These are phyloP conservation scores for Microsporum audouinii DNA, from an alignment of 2,329 filamentous ascomycete genomes.

Conservation along the genomic window DNA sequence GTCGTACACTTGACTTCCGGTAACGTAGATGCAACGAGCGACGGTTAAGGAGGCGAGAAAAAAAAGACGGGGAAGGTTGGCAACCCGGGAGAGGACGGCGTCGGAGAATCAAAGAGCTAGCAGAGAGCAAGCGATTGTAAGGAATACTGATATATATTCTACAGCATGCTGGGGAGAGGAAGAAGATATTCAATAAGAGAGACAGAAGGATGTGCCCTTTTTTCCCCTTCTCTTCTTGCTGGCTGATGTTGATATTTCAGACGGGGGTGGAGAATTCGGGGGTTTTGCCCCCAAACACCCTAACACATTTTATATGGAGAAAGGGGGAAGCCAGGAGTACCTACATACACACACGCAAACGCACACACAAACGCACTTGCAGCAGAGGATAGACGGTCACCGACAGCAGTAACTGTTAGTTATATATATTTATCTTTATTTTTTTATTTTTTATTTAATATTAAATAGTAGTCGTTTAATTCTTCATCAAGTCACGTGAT, in stretches of 20 bases:
- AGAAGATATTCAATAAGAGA: background rate
- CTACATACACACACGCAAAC: background rate
- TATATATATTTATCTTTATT: too few relatives aligned
- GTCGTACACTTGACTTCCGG: background rate
- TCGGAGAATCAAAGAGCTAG: background rate
- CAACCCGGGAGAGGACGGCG: background rate
- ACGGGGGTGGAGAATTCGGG: slow-evolving; percentile 1
- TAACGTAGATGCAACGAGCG: background rate
- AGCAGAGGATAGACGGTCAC: too few relatives aligned
- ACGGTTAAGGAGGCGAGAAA: background rate
- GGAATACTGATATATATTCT: background rate
- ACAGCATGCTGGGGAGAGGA: background rate
- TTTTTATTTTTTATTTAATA: too few relatives aligned
- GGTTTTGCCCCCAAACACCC: background rate
- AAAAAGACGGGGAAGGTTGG: background rate
- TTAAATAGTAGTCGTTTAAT: too few relatives aligned
- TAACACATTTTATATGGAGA: background rate
- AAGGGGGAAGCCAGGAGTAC: background rate
- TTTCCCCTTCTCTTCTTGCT: background rate
- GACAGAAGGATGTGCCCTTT: background rate
- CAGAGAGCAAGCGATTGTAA: background rate
- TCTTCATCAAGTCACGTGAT: background rate
- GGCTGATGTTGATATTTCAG: background rate
- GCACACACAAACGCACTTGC: too few relatives aligned
- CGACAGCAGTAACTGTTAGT: too few relatives aligned